phyloP scores from a whole-genome alignment of 164 flowering plant genomes.

The Vitis labrusca region DNA sequence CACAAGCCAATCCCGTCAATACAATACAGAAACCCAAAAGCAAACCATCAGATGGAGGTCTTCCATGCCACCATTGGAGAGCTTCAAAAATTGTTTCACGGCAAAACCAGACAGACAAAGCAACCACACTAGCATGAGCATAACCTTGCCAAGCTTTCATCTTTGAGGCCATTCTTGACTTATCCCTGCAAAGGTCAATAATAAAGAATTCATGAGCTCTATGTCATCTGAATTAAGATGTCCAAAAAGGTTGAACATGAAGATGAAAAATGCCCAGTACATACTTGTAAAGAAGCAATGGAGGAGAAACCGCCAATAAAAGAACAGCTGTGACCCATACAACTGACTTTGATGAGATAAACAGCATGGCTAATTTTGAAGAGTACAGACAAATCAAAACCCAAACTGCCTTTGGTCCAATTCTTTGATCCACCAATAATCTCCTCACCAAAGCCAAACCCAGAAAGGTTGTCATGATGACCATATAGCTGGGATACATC shows the following conservation, averaged over 20 bases:
- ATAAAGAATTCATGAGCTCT: constrained; percentile 3
- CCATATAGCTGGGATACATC: constrained; percentile 98
- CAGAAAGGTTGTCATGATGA: constrained; percentile 68
- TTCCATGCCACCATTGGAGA: constrained; percentile 96
- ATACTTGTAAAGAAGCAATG: constrained; percentile 96
- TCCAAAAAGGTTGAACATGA: not conserved
- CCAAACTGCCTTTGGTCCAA: constrained; percentile 88
- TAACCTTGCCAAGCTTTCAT: constrained; percentile 97
- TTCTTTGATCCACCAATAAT: constrained; percentile 69
- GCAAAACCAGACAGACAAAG: constrained; percentile 86
- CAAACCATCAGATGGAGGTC: constrained; percentile 88
- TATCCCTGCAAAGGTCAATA: constrained; percentile 57
- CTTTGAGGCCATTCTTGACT: constrained; percentile 63
- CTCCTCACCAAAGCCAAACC: constrained; percentile 87
- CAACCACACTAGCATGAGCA: constrained; percentile 80
- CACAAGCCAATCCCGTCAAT: constrained; percentile 80
- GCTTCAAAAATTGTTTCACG: constrained; percentile 96
- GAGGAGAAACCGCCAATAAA: constrained; percentile 86
- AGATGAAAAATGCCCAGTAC: not conserved
- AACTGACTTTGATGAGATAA: constrained; percentile 78
- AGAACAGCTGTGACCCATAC: constrained; percentile 85
- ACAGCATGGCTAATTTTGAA: constrained; percentile 85
- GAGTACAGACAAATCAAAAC: constrained; percentile 76
- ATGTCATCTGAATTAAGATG: not conserved
- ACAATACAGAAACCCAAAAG: constrained; percentile 81